Evolutionary conservation across 805 yeast genomes (phyloP), one percentile per base, ranked within the genome.

Genomic region (Millerozyma miso): DNA sequence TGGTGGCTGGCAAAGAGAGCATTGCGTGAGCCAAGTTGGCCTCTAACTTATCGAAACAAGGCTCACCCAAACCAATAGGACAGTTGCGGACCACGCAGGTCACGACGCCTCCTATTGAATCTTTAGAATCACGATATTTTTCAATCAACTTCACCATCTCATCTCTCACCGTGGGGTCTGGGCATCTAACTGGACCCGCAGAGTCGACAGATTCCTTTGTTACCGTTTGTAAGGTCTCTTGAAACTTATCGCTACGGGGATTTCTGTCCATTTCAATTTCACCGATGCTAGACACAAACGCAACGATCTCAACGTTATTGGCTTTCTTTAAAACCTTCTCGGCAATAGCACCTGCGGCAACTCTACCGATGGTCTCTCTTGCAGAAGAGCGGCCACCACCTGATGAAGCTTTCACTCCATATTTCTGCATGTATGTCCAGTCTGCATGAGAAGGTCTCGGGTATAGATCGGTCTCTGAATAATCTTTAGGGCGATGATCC

Each of bases 391-490:
- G 81, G 49, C 99, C 99, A 59, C 99, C 99, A 40, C 99, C 99
- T 31, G 95, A 84, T 4, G 95, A 80, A 3, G 97, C 95, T 69
- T 93, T 93, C 53, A 82, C 76, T 35, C 97, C 96, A 69, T 93
- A 93, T 67, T 93, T 93, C 51, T 78, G 74, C 59, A 87, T 73
- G 68, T 93, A 93, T 17, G 99, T 93, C 76, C 76, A 89, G 67
- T 93, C 99, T 15, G 99, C 98, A 66, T 93, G 99, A 23, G 96
- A 87, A 19, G 99, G 99, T 67, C 99, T 82, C 53, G 99, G 99
- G 71, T 81, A 93, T 51, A 85, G 75, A 62, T 90, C 98, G 66
- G 95, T 93, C 59, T 91, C 98, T 19, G 87, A 77, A 74, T 93
- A 93, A 67, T 93, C 99, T 51, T 88, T 81, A 10, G 99, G 99